These are phyloP conservation scores for Aspergillus hortae DNA, from an alignment of 2,329 filamentous ascomycete genomes.

Conservation along the genomic window DNA sequence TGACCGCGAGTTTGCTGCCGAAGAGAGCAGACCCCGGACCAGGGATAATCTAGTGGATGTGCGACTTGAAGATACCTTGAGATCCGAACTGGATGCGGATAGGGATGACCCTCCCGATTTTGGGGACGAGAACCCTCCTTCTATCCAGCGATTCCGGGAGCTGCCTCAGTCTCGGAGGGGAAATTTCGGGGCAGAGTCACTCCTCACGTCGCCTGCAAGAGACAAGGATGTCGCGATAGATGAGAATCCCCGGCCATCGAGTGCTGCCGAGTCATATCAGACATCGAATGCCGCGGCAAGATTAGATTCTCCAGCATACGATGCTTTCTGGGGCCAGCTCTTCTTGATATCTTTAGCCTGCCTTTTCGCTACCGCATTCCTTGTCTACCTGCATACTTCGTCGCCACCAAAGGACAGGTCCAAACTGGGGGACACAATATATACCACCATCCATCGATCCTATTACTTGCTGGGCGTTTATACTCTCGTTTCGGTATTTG, in stretches of 20 bases:
- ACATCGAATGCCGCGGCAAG: conserved; percentile 57
- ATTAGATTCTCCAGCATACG: conserved; percentile 72
- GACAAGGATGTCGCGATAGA: conserved; percentile 47
- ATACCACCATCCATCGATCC: conserved; percentile 79
- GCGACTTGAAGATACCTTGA: conserved; percentile 66
- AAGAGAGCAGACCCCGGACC: conserved; percentile 50
- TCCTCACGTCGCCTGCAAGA: conserved; percentile 49
- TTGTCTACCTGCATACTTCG: conserved; percentile 86
- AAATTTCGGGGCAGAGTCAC: conserved; percentile 35
- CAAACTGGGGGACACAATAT: conserved; percentile 83
- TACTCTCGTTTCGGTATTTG: conserved; percentile 81
- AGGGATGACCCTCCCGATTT: conserved; percentile 38
- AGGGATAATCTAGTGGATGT: conserved; percentile 77
- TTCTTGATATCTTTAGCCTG: conserved; percentile 82
- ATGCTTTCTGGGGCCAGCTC: conserved; percentile 86
- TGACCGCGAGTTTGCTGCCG: conserved; percentile 24
- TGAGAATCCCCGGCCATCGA: conserved; percentile 43
- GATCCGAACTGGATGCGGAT: conserved; percentile 43
- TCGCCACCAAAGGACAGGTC: conserved; percentile 64
- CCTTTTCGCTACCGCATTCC: conserved; percentile 80
- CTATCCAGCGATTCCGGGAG: conserved; percentile 56
- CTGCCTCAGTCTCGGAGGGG: conserved; percentile 37
- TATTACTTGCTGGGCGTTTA: conserved; percentile 88
- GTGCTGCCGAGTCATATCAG: conserved; percentile 52
- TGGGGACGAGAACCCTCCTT: conserved; percentile 47